A percentile compares a stretch with the other conserved stretches of the same genome.
Conservation (phyloP, 1,284 basidiomycete species). For the Tetrapyrgos nigripes region DNA sequence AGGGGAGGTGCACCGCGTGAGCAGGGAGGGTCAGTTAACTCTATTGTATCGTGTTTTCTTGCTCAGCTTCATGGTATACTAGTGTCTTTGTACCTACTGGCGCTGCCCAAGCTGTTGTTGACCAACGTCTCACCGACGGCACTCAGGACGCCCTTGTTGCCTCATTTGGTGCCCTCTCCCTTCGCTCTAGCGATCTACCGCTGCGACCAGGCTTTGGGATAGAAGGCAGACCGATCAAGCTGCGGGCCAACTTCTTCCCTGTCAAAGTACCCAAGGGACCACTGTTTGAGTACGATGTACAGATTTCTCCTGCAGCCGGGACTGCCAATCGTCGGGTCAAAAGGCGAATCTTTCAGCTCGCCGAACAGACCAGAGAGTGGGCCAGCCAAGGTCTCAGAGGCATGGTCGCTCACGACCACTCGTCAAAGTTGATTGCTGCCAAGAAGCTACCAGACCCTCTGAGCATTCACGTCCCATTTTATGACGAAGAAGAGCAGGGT, state of each 20-base stretch:
- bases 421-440: conserved; percentile 67
- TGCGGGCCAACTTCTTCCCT: conserved; percentile 81
- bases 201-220: conserved; percentile 73
- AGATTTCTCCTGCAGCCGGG: conserved; percentile 59
- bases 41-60: conserved; percentile 1
- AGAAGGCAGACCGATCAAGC: conserved; percentile 59
- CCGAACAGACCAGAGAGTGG: conserved; percentile 68
- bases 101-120: conserved; percentile 53
- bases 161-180: conserved; percentile 49
- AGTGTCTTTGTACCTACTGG: conserved; percentile 61
- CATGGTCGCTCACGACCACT: conserved; percentile 72
- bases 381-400: conserved; percentile 52
- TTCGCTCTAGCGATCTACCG: conserved; percentile 61
- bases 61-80: conserved; percentile 13
- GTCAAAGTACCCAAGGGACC: conserved; percentile 65
- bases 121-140: conserved; percentile 56
- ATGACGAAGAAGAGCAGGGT: conserved; percentile 68
- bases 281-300: conserved; percentile 73
- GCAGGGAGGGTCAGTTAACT: conserved; percentile 55
- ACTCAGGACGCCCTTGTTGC: conserved; percentile 64
- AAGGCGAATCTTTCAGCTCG: conserved; percentile 73
- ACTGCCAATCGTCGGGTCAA: conserved; percentile 62
- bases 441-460: conserved; percentile 63
- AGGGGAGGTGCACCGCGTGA: conserved; percentile 35
- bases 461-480: conserved; percentile 59